A percentile compares a stretch with the other conserved stretches of the same genome.
phyloP scores from a whole-genome alignment of 495 filamentous ascomycete species.

The Viridothelium virens region DNA sequence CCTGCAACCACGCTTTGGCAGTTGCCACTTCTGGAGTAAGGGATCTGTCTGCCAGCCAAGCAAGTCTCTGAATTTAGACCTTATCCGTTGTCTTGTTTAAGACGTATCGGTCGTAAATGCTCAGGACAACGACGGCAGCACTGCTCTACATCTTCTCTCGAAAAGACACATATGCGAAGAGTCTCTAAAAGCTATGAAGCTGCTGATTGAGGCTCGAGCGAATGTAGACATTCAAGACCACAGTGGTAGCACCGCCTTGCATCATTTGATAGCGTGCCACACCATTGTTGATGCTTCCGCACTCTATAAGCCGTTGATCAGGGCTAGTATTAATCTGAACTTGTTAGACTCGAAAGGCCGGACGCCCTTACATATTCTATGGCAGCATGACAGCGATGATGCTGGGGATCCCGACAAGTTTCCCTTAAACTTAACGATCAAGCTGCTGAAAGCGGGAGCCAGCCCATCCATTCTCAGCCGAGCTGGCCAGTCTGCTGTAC shows the following conservation, averaged over 20 bases:
- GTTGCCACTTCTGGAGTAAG: too few species aligned
- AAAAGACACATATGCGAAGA: not conserved
- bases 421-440: not conserved
- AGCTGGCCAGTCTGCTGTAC: not conserved
- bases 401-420: too few species aligned
- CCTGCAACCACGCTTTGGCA: not conserved
- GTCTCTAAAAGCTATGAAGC: not conserved
- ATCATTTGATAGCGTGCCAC: not conserved
- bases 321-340: not conserved
- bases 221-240: not conserved
- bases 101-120: not conserved
- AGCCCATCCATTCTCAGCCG: not conserved
- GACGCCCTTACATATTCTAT: not conserved
- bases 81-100: not conserved
- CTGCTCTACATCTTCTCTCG: not conserved
- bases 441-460: not conserved
- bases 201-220: not conserved
- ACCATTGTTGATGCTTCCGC: not conserved
- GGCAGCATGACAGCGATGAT: not conserved
- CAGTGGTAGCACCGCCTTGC: not conserved
- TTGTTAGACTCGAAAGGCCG: not conserved
- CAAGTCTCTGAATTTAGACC: not conserved
- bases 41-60: not conserved
- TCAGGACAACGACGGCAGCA: not conserved
- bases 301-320: not conserved